Conservation (phyloP, 176 grass and related monocot species). For the Bolboschoenus planiculmis region DNA sequence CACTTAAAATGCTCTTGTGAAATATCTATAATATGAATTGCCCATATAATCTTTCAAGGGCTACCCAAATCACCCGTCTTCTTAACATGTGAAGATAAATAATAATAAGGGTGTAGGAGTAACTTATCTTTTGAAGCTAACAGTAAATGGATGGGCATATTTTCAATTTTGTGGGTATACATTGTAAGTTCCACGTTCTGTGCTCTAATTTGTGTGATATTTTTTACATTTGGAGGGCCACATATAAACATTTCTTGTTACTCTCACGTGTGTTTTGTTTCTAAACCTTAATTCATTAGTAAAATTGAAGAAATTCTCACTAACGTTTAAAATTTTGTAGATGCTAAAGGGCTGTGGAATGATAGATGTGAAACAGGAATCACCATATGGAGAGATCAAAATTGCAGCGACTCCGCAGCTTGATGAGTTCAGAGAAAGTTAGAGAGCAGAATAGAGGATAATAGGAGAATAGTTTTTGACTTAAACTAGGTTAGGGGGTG, state of each 20-base stretch:
- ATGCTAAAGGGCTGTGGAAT: constrained; percentile 42
- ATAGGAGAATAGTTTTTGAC: not conserved
- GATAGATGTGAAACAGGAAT: constrained; percentile 68
- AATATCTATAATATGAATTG: not conserved
- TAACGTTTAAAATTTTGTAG: constrained; percentile 32
- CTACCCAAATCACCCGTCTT: not conserved
- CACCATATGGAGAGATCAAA: constrained; percentile 42
- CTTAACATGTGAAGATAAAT: not conserved
- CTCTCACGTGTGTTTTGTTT: not conserved
- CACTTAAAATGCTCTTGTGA: not conserved
- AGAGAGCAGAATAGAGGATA: not conserved
- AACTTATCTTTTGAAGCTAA: not conserved
- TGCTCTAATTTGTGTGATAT: not conserved
- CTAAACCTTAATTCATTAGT: not conserved
- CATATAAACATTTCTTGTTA: not conserved
- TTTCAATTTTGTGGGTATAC: not conserved
- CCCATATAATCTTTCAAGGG: not conserved
- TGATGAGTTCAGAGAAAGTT: constrained; percentile 19
- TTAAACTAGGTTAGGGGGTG: not conserved
- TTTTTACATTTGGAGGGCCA: not conserved
- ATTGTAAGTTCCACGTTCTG: not conserved
- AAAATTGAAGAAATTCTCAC: not conserved
- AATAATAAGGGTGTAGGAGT: not conserved
- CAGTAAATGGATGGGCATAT: not conserved
- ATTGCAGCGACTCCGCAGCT: constrained; percentile 40